Evolutionary conservation across 23 red algal genomes (phyloP), one percentile per base, ranked within the genome.

Genomic region (Gracilaria gracilis): DNA sequence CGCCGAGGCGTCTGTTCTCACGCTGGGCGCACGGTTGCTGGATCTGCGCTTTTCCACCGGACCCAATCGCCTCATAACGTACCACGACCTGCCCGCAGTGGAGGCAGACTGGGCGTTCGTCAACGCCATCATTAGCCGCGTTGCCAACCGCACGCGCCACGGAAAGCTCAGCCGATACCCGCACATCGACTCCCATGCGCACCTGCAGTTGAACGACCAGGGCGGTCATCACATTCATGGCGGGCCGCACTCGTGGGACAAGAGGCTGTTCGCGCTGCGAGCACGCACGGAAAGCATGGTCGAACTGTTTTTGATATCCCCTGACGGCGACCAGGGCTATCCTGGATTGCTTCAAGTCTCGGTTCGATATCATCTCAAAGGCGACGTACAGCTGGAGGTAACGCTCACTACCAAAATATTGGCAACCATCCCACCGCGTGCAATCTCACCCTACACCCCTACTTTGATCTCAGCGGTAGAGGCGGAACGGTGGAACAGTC

Each of bases 301-400:
- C 20, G 84, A 91, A 49, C 33, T 95, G 33, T 51, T 19, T 47
- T 49, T 91, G 57, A 72, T 83, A 13, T 91, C 86, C 31, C 85
- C 93, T 16, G 75, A 95, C 39, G 84, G 84, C 40, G 93, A 90
- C 59, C 84, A 95, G 32, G 93, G 93, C 20, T 95, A 80, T 32
- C 93, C 93, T 6, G 27, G 61, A 15, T 13, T 33, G 27, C 38
- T 95, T 21, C 72, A 95, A 24, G 57, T 91, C n/a, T 75, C 40
- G 0, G 85, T 95, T 40, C 80, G 88, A 33, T 95, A 95, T 82
- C 72, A 88, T 39, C 33, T 95, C 4, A 66, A 38, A 2, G 81
- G 75, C 20, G 57, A 82, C 19, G 93, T 44, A 50, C 70, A 57
- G 25, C 50, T 95, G 47, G 31, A 70, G 53, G 75, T 85, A 20